phyloP scores from a whole-genome alignment of 352 stramenopile species.

The Globisporangium nodosum region DNA sequence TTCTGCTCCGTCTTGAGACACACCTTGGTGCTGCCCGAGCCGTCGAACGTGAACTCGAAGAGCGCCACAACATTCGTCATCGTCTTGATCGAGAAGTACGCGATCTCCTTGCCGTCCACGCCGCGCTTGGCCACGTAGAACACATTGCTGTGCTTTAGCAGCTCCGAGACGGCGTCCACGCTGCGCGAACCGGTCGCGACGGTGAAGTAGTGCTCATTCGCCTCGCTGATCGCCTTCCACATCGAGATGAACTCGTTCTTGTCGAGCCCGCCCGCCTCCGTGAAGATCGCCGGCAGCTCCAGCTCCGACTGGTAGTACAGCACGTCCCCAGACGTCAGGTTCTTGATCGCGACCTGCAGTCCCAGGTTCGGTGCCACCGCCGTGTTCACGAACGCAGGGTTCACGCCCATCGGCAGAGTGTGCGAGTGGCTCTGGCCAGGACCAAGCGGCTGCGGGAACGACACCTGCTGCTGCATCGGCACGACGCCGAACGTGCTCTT shows the following conservation, averaged over 20 bases:
- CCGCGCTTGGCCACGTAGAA: slow-evolving; percentile 94
- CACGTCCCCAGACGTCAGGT: slow-evolving; percentile 90
- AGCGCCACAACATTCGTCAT: slow-evolving; percentile 91
- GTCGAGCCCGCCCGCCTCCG: slow-evolving; percentile 82
- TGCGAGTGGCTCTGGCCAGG: slow-evolving; percentile 77
- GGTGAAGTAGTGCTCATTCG: slow-evolving; percentile 93
- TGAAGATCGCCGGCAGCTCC: slow-evolving; percentile 89
- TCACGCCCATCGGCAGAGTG: slow-evolving; percentile 73
- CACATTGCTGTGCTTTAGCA: slow-evolving; percentile 87
- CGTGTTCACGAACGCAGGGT: slow-evolving; percentile 69
- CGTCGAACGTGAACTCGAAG: slow-evolving; percentile 95
- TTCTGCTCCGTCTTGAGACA: slow-evolving; percentile 94
- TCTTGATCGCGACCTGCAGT: slow-evolving; percentile 98
- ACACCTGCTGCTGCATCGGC: slow-evolving; percentile 89
- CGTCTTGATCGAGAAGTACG: slow-evolving; percentile 94
- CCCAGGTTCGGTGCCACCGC: slow-evolving; percentile 61
- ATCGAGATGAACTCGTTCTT: slow-evolving; percentile 91
- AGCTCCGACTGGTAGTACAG: slow-evolving; percentile 96
- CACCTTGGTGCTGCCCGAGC: slow-evolving; percentile 87
- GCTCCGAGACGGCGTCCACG: slow-evolving; percentile 85
- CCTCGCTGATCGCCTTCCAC: slow-evolving; percentile 96
- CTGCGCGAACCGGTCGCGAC: slow-evolving; percentile 58
- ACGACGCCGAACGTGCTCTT: slow-evolving; percentile 97
- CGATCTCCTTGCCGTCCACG: slow-evolving; percentile 93
- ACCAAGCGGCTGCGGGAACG: slow-evolving; percentile 54